Percentiles rank a stretch among this genome's conserved stretches.
phyloP scores from a whole-genome alignment of 2,329 filamentous ascomycete species.

The Dactylellina drechsleri region DNA sequence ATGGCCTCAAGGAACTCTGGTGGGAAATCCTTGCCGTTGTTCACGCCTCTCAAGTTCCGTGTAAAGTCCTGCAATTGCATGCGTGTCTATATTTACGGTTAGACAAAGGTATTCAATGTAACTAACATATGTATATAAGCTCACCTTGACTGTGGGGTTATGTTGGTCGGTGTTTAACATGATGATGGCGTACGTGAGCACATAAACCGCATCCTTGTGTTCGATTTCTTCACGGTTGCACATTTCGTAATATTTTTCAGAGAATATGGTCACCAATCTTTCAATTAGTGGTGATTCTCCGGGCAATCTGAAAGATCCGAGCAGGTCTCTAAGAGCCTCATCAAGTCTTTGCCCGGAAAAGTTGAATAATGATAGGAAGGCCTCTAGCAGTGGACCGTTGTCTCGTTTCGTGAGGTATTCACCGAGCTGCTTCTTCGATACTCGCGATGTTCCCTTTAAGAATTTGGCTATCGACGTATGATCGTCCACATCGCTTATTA shows the following conservation, averaged over 20 bases:
- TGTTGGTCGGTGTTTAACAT: conserved; percentile 98
- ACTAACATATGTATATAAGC: background rate
- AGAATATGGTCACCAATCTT: conserved; percentile 86
- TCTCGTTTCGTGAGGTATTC: conserved; percentile 92
- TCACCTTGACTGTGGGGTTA: conserved; percentile 81
- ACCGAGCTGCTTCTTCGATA: conserved; percentile 90
- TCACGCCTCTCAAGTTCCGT: conserved; percentile 88
- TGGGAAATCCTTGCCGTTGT: conserved; percentile 84
- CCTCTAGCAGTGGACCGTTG: conserved; percentile 84
- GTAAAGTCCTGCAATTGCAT: conserved; percentile 88
- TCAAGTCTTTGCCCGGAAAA: conserved; percentile 88
- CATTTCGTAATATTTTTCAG: conserved; percentile 79
- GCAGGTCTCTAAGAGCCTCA: conserved; percentile 84
- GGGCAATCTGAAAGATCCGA: conserved; percentile 91
- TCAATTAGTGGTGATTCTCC: conserved; percentile 94
- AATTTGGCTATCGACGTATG: conserved; percentile 85
- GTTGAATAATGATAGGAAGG: conserved; percentile 87
- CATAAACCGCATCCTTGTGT: conserved; percentile 86
- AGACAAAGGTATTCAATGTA: background rate
- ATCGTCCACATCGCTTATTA: conserved; percentile 80
- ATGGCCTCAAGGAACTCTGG: conserved; percentile 85
- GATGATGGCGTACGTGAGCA: conserved; percentile 94
- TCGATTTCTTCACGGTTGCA: conserved; percentile 78
- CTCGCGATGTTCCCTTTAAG: conserved; percentile 82
- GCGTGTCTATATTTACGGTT: conserved; percentile 71